Conservation (phyloP, 345 rosid species). For the Dipteronia sinensis region DNA sequence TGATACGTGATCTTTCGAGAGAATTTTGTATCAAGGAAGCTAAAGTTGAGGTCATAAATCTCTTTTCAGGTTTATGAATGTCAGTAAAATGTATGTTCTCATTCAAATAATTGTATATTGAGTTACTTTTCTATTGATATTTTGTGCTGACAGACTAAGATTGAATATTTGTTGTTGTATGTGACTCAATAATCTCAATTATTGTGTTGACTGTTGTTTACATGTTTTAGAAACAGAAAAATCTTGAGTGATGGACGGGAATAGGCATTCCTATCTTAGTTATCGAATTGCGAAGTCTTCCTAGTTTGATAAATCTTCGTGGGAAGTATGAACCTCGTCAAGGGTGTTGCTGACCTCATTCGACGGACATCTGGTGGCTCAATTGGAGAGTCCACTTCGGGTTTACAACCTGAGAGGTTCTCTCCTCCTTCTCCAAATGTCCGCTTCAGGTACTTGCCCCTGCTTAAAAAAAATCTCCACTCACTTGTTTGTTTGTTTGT, state of each 20-base stretch:
- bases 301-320: slow-evolving; percentile 18
- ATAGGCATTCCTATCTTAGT: slow-evolving; percentile 14
- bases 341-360: slow-evolving; percentile 78
- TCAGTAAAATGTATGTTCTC: not conserved
- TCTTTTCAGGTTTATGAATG: not conserved
- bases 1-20: not conserved
- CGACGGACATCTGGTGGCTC: slow-evolving; percentile 58
- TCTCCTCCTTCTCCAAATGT: slow-evolving; percentile 56
- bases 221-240: slow-evolving; percentile 13
- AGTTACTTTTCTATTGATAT: not conserved
- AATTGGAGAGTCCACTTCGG: slow-evolving; percentile 46
- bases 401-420: slow-evolving; percentile 45
- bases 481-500: not conserved
- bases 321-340: slow-evolving; percentile 67
- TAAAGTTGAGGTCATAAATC: not conserved
- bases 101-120: not conserved
- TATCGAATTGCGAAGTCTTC: slow-evolving; percentile 21
- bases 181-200: not conserved
- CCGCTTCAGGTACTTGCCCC: slow-evolving; percentile 50
- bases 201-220: slow-evolving; percentile 1
- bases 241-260: slow-evolving; percentile 27
- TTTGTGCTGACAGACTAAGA: not conserved
- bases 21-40: not conserved
- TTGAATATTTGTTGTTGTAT: not conserved
- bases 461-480: slow-evolving; percentile 4